Conservation (phyloP, 495 filamentous ascomycete species). For the Xylaria flabelliformis region DNA sequence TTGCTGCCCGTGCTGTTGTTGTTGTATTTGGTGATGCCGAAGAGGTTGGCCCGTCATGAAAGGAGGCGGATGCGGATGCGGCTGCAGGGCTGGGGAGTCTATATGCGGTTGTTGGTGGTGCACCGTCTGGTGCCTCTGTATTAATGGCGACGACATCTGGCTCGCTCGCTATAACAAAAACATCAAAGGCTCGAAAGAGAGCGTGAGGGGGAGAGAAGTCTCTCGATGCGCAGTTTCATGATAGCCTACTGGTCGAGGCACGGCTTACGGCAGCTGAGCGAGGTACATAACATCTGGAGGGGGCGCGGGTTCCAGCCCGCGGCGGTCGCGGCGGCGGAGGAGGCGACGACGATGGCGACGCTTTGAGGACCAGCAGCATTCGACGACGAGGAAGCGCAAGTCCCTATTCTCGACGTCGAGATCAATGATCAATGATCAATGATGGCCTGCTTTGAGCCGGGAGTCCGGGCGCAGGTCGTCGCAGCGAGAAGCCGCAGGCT, state of each 20-base stretch:
- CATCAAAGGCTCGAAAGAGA: slow-evolving; percentile 31
- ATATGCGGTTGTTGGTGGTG: slow-evolving; percentile 42
- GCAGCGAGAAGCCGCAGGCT: slow-evolving; percentile 6
- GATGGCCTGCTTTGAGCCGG: slow-evolving; percentile 1
- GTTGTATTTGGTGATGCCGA: slow-evolving; percentile 20
- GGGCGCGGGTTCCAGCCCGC: slow-evolving; percentile 26
- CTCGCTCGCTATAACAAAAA: slow-evolving; percentile 25
- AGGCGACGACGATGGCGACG: neutral
- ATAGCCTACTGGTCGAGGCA: slow-evolving; percentile 49
- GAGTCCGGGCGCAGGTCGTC: slow-evolving; percentile 6
- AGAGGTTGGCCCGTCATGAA: slow-evolving; percentile 32
- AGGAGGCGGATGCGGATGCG: slow-evolving; percentile 41
- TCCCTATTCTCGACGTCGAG: slow-evolving; percentile 1
- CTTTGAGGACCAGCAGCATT: slow-evolving; percentile 14
- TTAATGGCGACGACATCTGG: slow-evolving; percentile 54
- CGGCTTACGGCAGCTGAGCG: slow-evolving; percentile 39
- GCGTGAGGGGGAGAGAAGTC: slow-evolving; percentile 27
- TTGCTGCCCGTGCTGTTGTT: neutral
- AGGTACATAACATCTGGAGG: slow-evolving; percentile 37
- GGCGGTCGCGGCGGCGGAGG: slow-evolving; percentile 13
- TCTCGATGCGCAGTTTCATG: slow-evolving; percentile 41
- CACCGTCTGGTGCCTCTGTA: slow-evolving; percentile 59
- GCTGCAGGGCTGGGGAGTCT: slow-evolving; percentile 43
- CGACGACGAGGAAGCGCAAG: neutral
- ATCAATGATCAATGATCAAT: neutral